These are phyloP conservation scores for Eutypa lata DNA, from an alignment of 2,329 filamentous ascomycete genomes.

Conservation along the genomic window DNA sequence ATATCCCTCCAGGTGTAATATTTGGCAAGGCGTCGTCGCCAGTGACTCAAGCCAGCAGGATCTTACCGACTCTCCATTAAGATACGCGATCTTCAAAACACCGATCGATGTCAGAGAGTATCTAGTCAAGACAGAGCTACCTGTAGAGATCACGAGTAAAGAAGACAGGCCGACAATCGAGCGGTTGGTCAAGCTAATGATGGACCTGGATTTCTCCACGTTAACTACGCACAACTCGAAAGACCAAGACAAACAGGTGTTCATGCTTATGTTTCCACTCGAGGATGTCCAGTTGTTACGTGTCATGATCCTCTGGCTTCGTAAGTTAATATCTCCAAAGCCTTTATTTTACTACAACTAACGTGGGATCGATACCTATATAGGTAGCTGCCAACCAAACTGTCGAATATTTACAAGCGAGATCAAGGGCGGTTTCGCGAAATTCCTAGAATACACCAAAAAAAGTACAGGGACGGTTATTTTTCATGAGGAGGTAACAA, in stretches of 20 bases:
- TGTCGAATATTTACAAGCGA: constrained; percentile 26
- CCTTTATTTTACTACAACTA: neutral
- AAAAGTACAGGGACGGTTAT: constrained; percentile 26
- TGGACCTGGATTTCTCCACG: constrained; percentile 17
- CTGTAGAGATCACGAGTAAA: constrained; percentile 1
- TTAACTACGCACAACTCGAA: constrained; percentile 17
- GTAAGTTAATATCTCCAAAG: constrained; percentile 17
- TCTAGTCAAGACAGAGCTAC: constrained; percentile 11
- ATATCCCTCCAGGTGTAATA: constrained; percentile 19
- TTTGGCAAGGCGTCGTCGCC: constrained; percentile 17
- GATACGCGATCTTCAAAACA: constrained; percentile 23
- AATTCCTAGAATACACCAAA: constrained; percentile 22
- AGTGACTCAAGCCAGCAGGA: constrained; percentile 5
- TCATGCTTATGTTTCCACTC: constrained; percentile 25
- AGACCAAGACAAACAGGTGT: constrained; percentile 21
- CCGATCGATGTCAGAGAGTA: constrained; percentile 14
- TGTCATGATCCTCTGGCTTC: constrained; percentile 25
- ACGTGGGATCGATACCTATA: constrained; percentile 4
- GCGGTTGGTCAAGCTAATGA: constrained; percentile 16
- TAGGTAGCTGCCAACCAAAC: constrained; percentile 20
- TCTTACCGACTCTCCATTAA: constrained; percentile 11
- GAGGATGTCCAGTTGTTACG: constrained; percentile 18
- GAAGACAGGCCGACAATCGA: constrained; percentile 9
- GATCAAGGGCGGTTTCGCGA: constrained; percentile 19
- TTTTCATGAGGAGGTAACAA: constrained; percentile 23